Conservation (phyloP, 108 stramenopile species). For the Schizochytrium sp. region DNA sequence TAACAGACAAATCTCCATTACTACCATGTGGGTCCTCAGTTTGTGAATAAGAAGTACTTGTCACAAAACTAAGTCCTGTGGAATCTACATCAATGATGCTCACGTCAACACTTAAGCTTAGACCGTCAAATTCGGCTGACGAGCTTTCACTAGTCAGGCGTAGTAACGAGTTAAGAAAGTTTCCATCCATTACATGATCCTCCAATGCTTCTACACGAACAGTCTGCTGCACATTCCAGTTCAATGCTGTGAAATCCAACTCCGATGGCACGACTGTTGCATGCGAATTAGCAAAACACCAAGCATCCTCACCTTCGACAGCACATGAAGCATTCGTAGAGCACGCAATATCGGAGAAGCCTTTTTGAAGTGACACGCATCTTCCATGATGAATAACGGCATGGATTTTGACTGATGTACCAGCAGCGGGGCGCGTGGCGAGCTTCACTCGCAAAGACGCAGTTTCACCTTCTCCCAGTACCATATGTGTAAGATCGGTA, state of each 20-base stretch:
- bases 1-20: background rate
- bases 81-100: slow-evolving; percentile 16
- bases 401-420: background rate
- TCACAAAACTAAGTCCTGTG: slow-evolving; percentile 13
- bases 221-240: slow-evolving; percentile 8
- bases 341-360: background rate
- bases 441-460: background rate
- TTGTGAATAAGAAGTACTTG: background rate
- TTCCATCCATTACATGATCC: background rate
- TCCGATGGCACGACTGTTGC: background rate
- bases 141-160: background rate
- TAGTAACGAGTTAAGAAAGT: background rate
- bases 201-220: background rate
- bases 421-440: background rate
- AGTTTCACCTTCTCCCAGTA: slow-evolving; percentile 6
- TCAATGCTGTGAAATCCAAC: background rate
- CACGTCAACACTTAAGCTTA: background rate
- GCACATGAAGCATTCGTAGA: background rate
- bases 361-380: background rate
- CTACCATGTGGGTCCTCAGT: background rate
- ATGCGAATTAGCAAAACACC: slow-evolving; percentile 31
- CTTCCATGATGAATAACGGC: background rate
- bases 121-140: background rate
- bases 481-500: background rate
- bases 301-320: background rate